A percentile compares a stretch with the other conserved stretches of the same genome.
phyloP scores from a whole-genome alignment of 176 grass and related monocot genomes.

The Sorghum bicolor region Sorghum_bicolor_NCBIv3 NC_012871.2:9418501-9419000 shows the following conservation, averaged over 20 bases:
- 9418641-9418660: background rate
- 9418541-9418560: background rate
- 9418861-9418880: background rate
- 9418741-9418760: background rate
- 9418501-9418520: background rate
- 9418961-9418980: background rate
- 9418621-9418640: background rate
- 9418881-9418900: background rate
- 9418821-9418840: background rate
- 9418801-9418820: background rate
- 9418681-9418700: background rate
- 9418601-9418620: background rate
- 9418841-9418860: conserved; percentile 28
- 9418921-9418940: conserved; percentile 4
- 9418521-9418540: background rate
- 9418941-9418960: background rate
- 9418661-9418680: background rate
- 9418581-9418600: conserved; percentile 29
- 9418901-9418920: background rate
- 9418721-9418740: background rate
- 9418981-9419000: background rate
- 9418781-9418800: no score
- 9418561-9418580: background rate
- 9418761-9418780: background rate
- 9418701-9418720: background rate